These are phyloP conservation scores for Irpex sp. DNA, from an alignment of 1,284 basidiomycete species.

Conservation along the genomic window DNA sequence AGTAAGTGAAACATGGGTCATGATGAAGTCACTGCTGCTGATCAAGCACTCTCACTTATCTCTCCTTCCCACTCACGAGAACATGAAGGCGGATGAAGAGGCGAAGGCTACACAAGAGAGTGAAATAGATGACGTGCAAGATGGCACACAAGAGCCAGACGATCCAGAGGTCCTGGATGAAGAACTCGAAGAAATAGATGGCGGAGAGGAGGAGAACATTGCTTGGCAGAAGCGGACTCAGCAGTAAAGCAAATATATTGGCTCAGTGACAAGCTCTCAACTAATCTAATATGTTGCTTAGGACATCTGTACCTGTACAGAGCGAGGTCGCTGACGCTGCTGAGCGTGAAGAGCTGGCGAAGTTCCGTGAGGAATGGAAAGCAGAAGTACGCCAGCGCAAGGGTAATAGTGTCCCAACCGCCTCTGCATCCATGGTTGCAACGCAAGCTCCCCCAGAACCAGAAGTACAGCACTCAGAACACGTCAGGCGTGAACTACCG, in stretches of 20 bases:
- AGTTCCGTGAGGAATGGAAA: constrained; percentile 72
- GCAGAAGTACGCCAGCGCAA: constrained; percentile 51
- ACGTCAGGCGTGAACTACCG: not conserved
- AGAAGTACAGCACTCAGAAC: not conserved
- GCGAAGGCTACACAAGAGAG: not conserved
- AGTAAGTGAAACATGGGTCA: not conserved
- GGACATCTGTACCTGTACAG: not conserved
- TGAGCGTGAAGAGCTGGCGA: constrained; percentile 43
- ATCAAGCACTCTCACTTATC: not conserved
- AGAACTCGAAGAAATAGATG: not conserved
- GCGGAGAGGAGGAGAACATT: not conserved
- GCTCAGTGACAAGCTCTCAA: not conserved
- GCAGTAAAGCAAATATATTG: not conserved
- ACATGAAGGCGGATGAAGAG: not conserved
- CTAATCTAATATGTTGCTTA: not conserved
- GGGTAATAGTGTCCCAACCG: constrained; percentile 8
- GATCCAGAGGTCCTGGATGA: not conserved
- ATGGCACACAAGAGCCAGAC: not conserved
- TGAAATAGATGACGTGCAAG: not conserved
- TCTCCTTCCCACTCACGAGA: not conserved
- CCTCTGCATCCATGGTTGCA: not conserved
- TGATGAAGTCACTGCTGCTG: not conserved
- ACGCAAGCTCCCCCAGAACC: not conserved
- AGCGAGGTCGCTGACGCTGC: not conserved
- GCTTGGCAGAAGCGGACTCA: not conserved